phyloP scores from a whole-genome alignment of 352 stramenopile species.

The Phytophthora boehmeriae region DNA sequence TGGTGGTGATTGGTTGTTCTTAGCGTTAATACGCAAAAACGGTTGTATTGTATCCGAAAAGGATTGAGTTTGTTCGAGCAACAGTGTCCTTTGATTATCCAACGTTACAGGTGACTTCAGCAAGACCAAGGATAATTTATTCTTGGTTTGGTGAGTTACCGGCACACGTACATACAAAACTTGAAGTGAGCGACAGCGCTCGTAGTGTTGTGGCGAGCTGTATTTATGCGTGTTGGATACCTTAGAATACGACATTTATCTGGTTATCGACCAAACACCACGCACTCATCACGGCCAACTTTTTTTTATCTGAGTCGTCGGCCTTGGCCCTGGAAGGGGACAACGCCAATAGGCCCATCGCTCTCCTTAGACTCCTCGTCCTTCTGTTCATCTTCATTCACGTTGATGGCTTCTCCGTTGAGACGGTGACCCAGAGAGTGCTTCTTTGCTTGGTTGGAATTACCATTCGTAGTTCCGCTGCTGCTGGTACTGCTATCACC shows the following conservation, averaged over 20 bases:
- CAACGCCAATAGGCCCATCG: slow-evolving; percentile 36
- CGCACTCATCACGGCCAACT: too few relatives aligned
- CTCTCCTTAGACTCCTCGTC: slow-evolving; percentile 35
- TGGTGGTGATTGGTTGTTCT: too few relatives aligned
- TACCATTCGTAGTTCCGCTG: not conserved
- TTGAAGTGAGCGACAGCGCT: too few relatives aligned
- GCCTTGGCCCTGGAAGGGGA: slow-evolving; percentile 75
- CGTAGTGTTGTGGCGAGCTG: too few relatives aligned
- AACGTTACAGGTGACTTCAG: too few relatives aligned
- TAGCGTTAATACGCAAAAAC: too few relatives aligned
- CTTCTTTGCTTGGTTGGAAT: slow-evolving; percentile 10
- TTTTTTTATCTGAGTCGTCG: slow-evolving; percentile 53
- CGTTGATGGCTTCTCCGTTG: slow-evolving; percentile 33
- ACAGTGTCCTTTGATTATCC: too few relatives aligned
- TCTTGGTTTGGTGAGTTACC: too few relatives aligned
- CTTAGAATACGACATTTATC: not conserved
- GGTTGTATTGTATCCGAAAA: too few relatives aligned
- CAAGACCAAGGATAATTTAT: too few relatives aligned
- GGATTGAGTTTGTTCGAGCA: too few relatives aligned
- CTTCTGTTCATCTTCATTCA: slow-evolving; percentile 52
- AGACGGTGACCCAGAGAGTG: slow-evolving; percentile 29
- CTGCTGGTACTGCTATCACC: slow-evolving; percentile 11
- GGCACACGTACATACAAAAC: too few relatives aligned
- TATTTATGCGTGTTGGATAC: not conserved
- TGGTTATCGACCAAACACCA: not conserved